Evolutionary conservation across 2,329 filamentous ascomycete genomes (phyloP).

Genomic region (Alternaria ventricosa): DNA sequence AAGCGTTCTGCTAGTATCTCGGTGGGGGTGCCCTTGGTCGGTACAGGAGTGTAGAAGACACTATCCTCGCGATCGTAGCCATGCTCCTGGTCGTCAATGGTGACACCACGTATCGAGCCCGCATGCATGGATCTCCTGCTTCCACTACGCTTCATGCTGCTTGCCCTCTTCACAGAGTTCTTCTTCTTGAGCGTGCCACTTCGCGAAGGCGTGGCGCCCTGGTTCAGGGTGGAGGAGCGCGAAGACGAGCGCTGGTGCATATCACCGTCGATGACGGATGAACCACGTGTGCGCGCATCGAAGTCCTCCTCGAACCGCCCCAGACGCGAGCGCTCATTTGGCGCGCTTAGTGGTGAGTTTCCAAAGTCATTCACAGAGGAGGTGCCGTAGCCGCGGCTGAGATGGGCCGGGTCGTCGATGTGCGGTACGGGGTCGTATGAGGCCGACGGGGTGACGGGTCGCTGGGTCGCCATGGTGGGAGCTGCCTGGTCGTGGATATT

Average conservation of each 20-base stretch:
- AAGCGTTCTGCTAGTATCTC: slow-evolving; percentile 87
- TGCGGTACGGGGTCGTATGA: slow-evolving; percentile 48
- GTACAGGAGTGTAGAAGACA: slow-evolving; percentile 88
- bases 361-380: slow-evolving; percentile 49
- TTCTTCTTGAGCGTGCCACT: slow-evolving; percentile 90
- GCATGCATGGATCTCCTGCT: slow-evolving; percentile 84
- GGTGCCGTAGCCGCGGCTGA: slow-evolving; percentile 44
- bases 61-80: slow-evolving; percentile 72
- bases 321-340: slow-evolving; percentile 28
- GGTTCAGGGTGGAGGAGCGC: slow-evolving; percentile 51
- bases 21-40: slow-evolving; percentile 84
- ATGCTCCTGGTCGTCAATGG: slow-evolving; percentile 74
- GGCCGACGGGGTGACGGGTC: slow-evolving; percentile 26
- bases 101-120: slow-evolving; percentile 84
- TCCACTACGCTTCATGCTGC: slow-evolving; percentile 77
- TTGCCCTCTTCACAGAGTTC: slow-evolving; percentile 73
- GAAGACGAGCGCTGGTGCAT: slow-evolving; percentile 68
- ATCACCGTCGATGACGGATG: slow-evolving; percentile 65
- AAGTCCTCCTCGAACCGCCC: slow-evolving; percentile 74
- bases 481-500: slow-evolving; percentile 4
- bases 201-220: slow-evolving; percentile 60
- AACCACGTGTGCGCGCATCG: slow-evolving; percentile 71
- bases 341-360: slow-evolving; percentile 38
- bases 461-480: slow-evolving; percentile 33
- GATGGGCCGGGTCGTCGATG: slow-evolving; percentile 45